These are phyloP conservation scores for Myriangium duriaei DNA, from an alignment of 2,329 filamentous ascomycete species.

Conservation along the genomic window DNA sequence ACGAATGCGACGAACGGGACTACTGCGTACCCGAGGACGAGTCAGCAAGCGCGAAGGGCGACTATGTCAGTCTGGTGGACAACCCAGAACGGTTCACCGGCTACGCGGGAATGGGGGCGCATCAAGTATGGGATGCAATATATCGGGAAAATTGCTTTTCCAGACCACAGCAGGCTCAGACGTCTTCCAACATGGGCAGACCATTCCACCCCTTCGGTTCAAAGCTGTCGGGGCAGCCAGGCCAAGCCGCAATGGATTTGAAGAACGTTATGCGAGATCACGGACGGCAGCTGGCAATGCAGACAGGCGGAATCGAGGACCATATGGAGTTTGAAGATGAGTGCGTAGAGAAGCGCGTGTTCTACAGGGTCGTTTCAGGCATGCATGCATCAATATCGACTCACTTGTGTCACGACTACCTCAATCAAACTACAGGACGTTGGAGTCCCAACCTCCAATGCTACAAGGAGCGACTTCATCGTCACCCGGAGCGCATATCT, in stretches of 20 bases:
- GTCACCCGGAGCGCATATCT: conserved; percentile 78
- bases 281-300: conserved; percentile 45
- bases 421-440: conserved; percentile 86
- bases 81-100: conserved; percentile 96
- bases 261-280: conserved; percentile 48
- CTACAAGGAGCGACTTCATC: conserved; percentile 76
- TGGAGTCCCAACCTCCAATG: conserved; percentile 87
- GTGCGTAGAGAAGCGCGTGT: conserved; percentile 96
- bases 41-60: conserved; percentile 70
- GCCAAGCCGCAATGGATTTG: conserved; percentile 48
- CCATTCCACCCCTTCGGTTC: conserved; percentile 22
- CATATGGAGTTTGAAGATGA: conserved; percentile 73
- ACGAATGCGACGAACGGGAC: conserved; percentile 91
- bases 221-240: conserved; percentile 32
- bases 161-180: conserved; percentile 22
- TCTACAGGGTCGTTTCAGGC: conserved; percentile 86
- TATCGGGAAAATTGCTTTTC: conserved; percentile 96
- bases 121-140: conserved; percentile 91
- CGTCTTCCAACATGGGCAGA: conserved; percentile 15
- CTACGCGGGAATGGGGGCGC: conserved; percentile 71
- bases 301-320: conserved; percentile 38
- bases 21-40: conserved; percentile 96
- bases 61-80: conserved; percentile 87
- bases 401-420: conserved; percentile 88
- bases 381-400: conserved; percentile 98